Conservation (phyloP, 2,329 filamentous ascomycete species). For the Tothia fuscella region DNA sequence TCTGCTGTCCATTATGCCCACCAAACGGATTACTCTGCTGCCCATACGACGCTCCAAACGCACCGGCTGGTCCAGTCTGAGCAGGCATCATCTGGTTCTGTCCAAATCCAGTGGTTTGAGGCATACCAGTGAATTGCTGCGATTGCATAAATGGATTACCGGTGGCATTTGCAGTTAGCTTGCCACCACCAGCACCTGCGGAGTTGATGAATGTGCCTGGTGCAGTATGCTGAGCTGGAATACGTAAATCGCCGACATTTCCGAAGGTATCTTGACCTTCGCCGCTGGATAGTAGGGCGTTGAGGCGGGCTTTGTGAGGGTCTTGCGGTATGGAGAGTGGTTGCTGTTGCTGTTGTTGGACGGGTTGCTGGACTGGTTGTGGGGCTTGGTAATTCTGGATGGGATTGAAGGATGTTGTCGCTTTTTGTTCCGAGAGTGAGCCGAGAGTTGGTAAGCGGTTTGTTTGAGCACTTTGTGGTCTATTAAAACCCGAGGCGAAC, state of each 20-base stretch:
- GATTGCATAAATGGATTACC: constrained; percentile 74
- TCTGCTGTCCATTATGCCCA: constrained; percentile 32
- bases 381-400: constrained; percentile 37
- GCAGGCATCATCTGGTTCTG: constrained; percentile 33
- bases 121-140: constrained; percentile 66
- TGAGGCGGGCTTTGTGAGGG: constrained; percentile 61
- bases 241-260: constrained; percentile 90
- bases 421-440: constrained; percentile 73
- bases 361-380: constrained; percentile 31
- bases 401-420: constrained; percentile 49
- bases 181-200: constrained; percentile 66
- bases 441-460: constrained; percentile 54
- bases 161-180: constrained; percentile 53
- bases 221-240: constrained; percentile 91
- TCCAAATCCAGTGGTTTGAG: constrained; percentile 28
- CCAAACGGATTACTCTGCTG: constrained; percentile 43
- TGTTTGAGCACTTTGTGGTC: constrained; percentile 47
- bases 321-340: constrained; percentile 32
- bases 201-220: constrained; percentile 96
- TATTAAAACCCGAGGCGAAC: constrained; percentile 63
- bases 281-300: constrained; percentile 71
- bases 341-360: constrained; percentile 29
- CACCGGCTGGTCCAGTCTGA: constrained; percentile 38
- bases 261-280: constrained; percentile 97
- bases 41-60: constrained; percentile 32